Conservation (phyloP, 495 filamentous ascomycete species). For the Neurospora pannonica region DNA sequence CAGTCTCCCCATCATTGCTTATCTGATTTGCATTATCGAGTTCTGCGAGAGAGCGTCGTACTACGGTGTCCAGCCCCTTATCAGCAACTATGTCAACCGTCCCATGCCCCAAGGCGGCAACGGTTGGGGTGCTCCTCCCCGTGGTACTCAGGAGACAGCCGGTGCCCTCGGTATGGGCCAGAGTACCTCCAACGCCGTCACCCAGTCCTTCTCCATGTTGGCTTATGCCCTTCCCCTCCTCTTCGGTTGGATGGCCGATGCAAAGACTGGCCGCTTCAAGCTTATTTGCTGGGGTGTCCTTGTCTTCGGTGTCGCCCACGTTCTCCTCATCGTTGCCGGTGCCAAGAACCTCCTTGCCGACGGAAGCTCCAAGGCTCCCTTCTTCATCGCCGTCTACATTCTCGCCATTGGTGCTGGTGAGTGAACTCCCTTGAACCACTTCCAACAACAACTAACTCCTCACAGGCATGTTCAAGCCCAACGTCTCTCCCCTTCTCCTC, state of each 20-base stretch:
- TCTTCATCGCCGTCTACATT: slow-evolving; percentile 49
- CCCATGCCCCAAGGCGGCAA: slow-evolving; percentile 49
- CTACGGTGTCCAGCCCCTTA: slow-evolving; percentile 47
- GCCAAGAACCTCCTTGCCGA: slow-evolving; percentile 47
- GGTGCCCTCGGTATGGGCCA: slow-evolving; percentile 53
- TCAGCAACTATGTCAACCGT: slow-evolving; percentile 51
- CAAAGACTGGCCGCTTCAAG: slow-evolving; percentile 48
- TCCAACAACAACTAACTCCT: background rate
- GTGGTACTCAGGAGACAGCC: slow-evolving; percentile 42
- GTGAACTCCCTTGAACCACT: slow-evolving; percentile 14
- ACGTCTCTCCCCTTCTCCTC: slow-evolving; percentile 52
- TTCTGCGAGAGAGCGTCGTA: slow-evolving; percentile 54
- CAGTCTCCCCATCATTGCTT: slow-evolving; percentile 41
- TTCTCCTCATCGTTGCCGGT: slow-evolving; percentile 53
- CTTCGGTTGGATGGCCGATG: slow-evolving; percentile 49
- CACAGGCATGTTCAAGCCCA: slow-evolving; percentile 52
- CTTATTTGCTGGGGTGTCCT: slow-evolving; percentile 53
- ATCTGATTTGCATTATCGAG: slow-evolving; percentile 49
- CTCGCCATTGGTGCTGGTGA: slow-evolving; percentile 58
- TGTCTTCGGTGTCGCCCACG: slow-evolving; percentile 57
- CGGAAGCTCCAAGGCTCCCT: slow-evolving; percentile 47
- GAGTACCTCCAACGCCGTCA: slow-evolving; percentile 49
- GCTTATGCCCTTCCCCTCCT: slow-evolving; percentile 50
- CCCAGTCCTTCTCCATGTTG: slow-evolving; percentile 51
- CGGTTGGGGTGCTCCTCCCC: slow-evolving; percentile 50